phyloP scores from a whole-genome alignment of 2,329 filamentous ascomycete species.

The Domatiomyces catenatus region DNA sequence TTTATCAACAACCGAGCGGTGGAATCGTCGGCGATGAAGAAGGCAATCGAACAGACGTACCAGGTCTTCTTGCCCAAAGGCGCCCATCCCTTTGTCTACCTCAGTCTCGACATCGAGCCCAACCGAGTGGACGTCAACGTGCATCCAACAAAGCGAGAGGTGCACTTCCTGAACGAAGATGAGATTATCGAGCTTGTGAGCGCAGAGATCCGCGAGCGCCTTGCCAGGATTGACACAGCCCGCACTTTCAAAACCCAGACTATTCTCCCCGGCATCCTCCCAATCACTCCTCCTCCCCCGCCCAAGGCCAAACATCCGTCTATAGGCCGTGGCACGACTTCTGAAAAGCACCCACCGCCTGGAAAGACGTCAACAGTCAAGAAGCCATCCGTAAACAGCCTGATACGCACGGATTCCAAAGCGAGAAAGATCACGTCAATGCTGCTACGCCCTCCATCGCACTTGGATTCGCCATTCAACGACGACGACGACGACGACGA shows the following conservation, averaged over 20 bases:
- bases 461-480: slow-evolving; percentile 13
- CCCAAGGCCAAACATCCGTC: slow-evolving; percentile 5
- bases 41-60: slow-evolving; percentile 82
- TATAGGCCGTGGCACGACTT: neutral
- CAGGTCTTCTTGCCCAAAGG: slow-evolving; percentile 77
- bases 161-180: slow-evolving; percentile 94
- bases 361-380: slow-evolving; percentile 24
- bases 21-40: slow-evolving; percentile 75
- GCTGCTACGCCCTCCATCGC: slow-evolving; percentile 45
- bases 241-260: slow-evolving; percentile 90
- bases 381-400: slow-evolving; percentile 64
- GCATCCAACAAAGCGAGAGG: slow-evolving; percentile 90
- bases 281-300: slow-evolving; percentile 29
- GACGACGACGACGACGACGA: slow-evolving; percentile 26
- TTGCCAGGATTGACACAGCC: slow-evolving; percentile 81
- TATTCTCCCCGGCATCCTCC: slow-evolving; percentile 52
- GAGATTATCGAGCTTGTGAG: slow-evolving; percentile 84
- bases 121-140: slow-evolving; percentile 91
- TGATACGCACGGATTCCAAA: slow-evolving; percentile 78
- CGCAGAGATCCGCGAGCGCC: slow-evolving; percentile 57
- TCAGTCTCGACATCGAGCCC: slow-evolving; percentile 85
- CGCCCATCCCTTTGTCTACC: slow-evolving; percentile 83
- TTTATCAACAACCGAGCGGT: slow-evolving; percentile 97
- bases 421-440: slow-evolving; percentile 93
- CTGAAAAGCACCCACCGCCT: slow-evolving; percentile 21